Conservation (phyloP, 2,329 filamentous ascomycete genomes). For the Pyricularia grisea region DNA sequence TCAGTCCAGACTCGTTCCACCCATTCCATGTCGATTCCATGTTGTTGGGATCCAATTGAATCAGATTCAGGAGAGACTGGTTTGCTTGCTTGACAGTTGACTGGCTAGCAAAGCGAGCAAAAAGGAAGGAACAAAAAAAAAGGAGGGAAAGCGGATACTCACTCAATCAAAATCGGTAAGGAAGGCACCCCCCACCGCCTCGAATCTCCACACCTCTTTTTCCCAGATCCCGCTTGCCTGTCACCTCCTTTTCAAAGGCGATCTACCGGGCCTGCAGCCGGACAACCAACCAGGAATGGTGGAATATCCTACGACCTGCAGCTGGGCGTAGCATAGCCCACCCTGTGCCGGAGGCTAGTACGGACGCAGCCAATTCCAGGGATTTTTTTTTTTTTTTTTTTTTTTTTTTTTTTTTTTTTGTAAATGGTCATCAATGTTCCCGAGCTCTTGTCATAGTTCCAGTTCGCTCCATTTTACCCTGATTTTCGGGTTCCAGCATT, state of each 20-base stretch:
- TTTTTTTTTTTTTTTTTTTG: neutral
- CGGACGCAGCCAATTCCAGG: neutral
- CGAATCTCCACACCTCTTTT: neutral
- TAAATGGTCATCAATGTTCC: neutral
- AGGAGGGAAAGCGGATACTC: neutral
- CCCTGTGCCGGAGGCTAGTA: neutral
- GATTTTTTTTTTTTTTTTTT: neutral
- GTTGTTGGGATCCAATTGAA: neutral
- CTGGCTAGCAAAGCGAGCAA: neutral
- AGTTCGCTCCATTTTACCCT: neutral
- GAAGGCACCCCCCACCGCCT: neutral
- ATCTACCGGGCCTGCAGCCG: neutral
- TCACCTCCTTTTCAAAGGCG: neutral
- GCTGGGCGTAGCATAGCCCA: neutral
- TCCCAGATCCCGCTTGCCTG: neutral
- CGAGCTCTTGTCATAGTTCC: neutral
- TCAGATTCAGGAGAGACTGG: neutral
- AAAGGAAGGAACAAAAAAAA: neutral
- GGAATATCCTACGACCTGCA: neutral
- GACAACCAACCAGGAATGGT: neutral
- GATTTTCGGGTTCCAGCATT: neutral
- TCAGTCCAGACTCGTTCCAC: neutral
- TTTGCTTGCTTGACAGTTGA: no score
- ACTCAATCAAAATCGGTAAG: neutral
- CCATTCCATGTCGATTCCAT: neutral